Evolutionary conservation across 306 rosid genomes (phyloP), one percentile per base, ranked within the genome.

Genomic region (Rosa lucieae): DNA sequence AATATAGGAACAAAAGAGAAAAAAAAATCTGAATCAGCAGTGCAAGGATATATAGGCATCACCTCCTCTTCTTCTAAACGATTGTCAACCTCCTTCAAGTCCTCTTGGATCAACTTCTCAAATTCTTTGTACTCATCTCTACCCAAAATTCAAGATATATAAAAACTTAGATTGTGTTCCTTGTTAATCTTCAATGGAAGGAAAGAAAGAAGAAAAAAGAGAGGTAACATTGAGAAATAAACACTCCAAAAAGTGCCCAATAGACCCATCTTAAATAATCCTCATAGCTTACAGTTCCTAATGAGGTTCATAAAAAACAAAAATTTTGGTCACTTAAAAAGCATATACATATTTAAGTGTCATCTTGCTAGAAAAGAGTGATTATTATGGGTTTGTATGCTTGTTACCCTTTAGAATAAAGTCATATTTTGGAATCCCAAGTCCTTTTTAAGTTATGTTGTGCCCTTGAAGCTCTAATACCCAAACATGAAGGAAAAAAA

Each of bases 11-110:
- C 14, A 12, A 65, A 48, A 4, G 21, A 18, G 23, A 47, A 23
- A 6, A 21, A 20, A 10, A 21, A 20, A 12, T 14, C 5, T 37
- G 10, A 37, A 10, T 62, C 17, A 81, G 44, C 42, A 48, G 77
- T 18, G 74, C 17, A 81, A 69, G n/a, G 47, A 74, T 53, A 75
- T 79, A 14, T 67, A 55, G 74, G 42, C 76, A 53, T 62, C 72
- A 95, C 99, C 98, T 95, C 99, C 65, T 95, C 99, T 85, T 95
- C 99, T 82, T 95, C 99, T 67, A 95, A 26, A 73, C 98, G 96
- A 82, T 95, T 66, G 82, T 95, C 94, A 63, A 91, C 99, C 92
- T 91, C 93, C 84, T 73, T 56, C 96, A 95, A 84, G 87, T 95
- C 98, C 78, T 91, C 97, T 85, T 93, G 97, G 86, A 95, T 95